Conservation (phyloP, 257 asterid species). For the Knoxia roxburghii region DNA sequence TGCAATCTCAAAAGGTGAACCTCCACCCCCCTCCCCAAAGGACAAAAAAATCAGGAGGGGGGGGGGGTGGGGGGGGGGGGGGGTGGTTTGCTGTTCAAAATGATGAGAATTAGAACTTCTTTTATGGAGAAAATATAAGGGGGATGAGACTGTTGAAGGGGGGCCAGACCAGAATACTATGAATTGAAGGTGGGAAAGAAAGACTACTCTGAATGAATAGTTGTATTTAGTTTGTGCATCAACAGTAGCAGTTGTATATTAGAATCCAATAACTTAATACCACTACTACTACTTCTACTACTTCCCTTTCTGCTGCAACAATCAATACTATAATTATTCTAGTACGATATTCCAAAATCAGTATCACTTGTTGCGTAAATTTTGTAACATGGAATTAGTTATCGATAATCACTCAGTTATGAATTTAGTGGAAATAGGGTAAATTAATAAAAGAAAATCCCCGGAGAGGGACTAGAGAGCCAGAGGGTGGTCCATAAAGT, state of each 20-base stretch:
- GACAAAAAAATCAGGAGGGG: conserved; percentile 14
- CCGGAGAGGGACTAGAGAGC: not conserved
- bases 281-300: not conserved
- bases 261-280: too few species aligned
- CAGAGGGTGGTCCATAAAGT: not conserved
- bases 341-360: too few species aligned
- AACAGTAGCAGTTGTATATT: not conserved
- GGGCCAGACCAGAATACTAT: conserved; percentile 22
- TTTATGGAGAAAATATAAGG: conserved; percentile 25
- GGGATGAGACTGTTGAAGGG: conserved; percentile 32
- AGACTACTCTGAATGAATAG: conserved; percentile 21
- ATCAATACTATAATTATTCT: too few species aligned
- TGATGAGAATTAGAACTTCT: conserved; percentile 31
- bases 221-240: conserved; percentile 25
- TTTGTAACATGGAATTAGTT: too few species aligned
- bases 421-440: too few species aligned
- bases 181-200: conserved; percentile 37
- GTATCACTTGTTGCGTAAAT: too few species aligned
- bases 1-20: conserved; percentile 50
- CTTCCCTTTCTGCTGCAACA: too few species aligned
- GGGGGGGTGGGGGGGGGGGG: too few species aligned
- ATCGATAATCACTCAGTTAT: too few species aligned
- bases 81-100: too few species aligned
- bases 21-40: too few species aligned
- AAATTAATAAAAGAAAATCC: too few species aligned